Percentiles rank a stretch among this genome's conserved stretches.
Conservation (phyloP, 805 yeast species). For the Saccharomycopsis amapae region DNA sequence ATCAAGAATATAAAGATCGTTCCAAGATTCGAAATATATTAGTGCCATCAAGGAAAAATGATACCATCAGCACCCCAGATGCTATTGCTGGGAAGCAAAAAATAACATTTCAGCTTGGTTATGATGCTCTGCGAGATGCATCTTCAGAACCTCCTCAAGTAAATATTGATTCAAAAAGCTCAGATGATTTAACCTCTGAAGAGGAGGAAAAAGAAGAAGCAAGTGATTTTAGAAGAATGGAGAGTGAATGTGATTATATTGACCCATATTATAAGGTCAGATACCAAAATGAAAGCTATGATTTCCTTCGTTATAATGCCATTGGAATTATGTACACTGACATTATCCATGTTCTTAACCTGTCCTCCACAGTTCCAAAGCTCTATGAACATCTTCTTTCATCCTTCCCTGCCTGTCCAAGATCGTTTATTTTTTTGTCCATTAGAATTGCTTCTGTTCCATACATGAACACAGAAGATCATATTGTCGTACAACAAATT, state of each 20-base stretch:
- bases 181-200: background rate
- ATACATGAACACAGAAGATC: constrained; percentile 32
- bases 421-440: constrained; percentile 38
- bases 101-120: background rate
- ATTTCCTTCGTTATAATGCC: constrained; percentile 10
- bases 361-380: constrained; percentile 41
- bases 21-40: constrained; percentile 2
- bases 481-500: constrained; percentile 35
- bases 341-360: constrained; percentile 30
- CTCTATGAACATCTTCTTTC: constrained; percentile 24
- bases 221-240: background rate
- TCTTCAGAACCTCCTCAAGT: background rate
- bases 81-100: too few species aligned
- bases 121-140: too few species aligned
- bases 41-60: too few species aligned
- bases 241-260: background rate
- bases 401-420: constrained; percentile 39
- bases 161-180: background rate
- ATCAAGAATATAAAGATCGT: constrained; percentile 29
- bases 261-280: constrained; percentile 14
- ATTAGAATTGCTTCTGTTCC: constrained; percentile 39
- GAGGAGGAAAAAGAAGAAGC: background rate
- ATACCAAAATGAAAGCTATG: background rate
- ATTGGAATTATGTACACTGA: constrained; percentile 18
- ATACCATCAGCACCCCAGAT: too few species aligned